Evolutionary conservation across 2,329 filamentous ascomycete species (phyloP).

Genomic region (Cladobotryum mycophilum): DNA sequence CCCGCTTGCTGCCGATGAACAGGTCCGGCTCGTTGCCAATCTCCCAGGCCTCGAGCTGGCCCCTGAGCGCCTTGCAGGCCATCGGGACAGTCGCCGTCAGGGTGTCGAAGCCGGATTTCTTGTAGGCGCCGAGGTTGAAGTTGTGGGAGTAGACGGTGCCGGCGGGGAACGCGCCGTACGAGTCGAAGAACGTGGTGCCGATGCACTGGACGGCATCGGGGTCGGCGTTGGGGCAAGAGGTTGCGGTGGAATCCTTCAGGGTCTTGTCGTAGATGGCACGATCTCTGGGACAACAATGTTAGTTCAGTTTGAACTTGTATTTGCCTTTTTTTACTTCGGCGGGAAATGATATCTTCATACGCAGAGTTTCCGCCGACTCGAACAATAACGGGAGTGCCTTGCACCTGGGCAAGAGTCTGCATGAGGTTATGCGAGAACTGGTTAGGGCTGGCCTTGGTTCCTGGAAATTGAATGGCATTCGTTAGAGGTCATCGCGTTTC

Average conservation of each 20-base stretch:
- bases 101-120: constrained; percentile 18
- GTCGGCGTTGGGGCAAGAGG: constrained; percentile 16
- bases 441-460: constrained; percentile 12
- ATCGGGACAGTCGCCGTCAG: constrained; percentile 18
- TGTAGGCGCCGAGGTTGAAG: constrained; percentile 19
- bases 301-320: background rate
- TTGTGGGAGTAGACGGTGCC: constrained; percentile 18
- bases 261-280: constrained; percentile 19
- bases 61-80: constrained; percentile 18
- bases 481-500: background rate
- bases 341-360: no score
- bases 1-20: constrained; percentile 15
- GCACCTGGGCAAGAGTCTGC: constrained; percentile 13
- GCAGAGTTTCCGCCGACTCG: constrained; percentile 18
- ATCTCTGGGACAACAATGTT: constrained; percentile 9
- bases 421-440: constrained; percentile 16
- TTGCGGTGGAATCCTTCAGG: constrained; percentile 15
- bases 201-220: constrained; percentile 19
- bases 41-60: constrained; percentile 17
- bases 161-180: constrained; percentile 16
- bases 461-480: background rate
- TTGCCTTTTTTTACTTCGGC: no score
- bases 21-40: constrained; percentile 21
- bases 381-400: constrained; percentile 13
- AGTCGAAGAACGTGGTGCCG: constrained; percentile 19